A percentile compares a stretch with the other conserved stretches of the same genome.
phyloP scores from a whole-genome alignment of 2,329 filamentous ascomycete species.

The Aspergillus fijiensis region DNA sequence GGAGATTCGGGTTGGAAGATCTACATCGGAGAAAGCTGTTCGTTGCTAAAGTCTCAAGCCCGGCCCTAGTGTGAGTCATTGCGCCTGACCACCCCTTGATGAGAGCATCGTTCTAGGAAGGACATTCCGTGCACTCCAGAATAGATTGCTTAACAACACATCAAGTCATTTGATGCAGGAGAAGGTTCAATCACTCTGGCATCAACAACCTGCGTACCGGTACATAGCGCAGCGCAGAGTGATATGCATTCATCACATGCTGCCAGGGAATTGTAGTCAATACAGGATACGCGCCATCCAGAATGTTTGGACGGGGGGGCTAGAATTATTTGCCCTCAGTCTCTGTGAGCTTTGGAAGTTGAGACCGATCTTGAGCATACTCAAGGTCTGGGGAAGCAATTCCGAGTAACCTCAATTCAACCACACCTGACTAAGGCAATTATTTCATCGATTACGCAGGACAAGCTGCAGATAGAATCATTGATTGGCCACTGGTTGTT shows the following conservation, averaged over 20 bases:
- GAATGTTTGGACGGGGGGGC: not conserved
- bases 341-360: not conserved
- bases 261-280: not conserved
- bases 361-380: not conserved
- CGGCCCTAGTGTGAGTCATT: conserved; percentile 8
- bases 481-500: not conserved
- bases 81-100: conserved; percentile 4
- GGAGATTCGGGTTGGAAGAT: not conserved
- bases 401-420: not conserved
- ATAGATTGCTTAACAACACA: not conserved
- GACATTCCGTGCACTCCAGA: not conserved
- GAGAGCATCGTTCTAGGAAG: not conserved
- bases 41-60: not conserved
- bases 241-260: not conserved
- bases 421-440: too few species aligned
- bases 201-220: not conserved
- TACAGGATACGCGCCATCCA: not conserved
- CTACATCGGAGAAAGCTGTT: not conserved
- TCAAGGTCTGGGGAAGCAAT: not conserved
- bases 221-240: not conserved
- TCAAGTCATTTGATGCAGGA: conserved; percentile 1
- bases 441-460: not conserved
- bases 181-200: not conserved
- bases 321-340: not conserved
- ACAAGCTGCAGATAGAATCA: not conserved